Base-by-base conservation (phyloP, 371 early-diverging fungal species). In the Actinomucor elegans region DNA sequence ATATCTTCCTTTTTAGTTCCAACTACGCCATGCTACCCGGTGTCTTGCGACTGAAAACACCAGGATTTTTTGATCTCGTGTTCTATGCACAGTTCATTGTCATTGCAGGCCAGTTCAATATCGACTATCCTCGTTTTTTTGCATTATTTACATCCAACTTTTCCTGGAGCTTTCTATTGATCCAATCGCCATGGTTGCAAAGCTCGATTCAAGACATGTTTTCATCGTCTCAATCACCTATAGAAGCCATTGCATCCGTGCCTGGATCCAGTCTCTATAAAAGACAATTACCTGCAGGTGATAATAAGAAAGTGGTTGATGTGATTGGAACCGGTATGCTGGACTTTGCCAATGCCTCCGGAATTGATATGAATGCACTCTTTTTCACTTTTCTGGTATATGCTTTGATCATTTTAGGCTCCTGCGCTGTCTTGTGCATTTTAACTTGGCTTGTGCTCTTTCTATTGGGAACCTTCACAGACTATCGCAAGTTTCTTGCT, bases 71-170 rank as follows among this genome's bases (percentile, higher is more conserved):
- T 42, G 83, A 83, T 50, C 38, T 83, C 17, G 55, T 83, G 18
- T 72, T 66, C 44, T 78, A 83, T 44, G 66, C 75, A 1, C 83
- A 83, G 47, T 83, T 80, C 37, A 75, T 83, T 43, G 69, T 77
- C 10, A 63, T 65, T 31, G 66, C 69, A 1, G 80, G 80, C 1
- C 75, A 69, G 38, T 71, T 83, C 47, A 75, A 70, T 20, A 40
- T 83, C 36, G 61, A 67, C 42, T 83, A 83, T 47, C 83, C 83
- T 5, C 52, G 64, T 5, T 83, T 83, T 37, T 77, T 79, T 45
- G 52, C 69, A 0, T 61, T 81, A 5, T 80, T 83, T 52, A 69
- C 77, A 0, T 73, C 81, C 0, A 74, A 79, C 44, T 83, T 83
- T 43, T 64, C 78, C 12, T 83, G 83, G 83, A 75, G 79, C 21